These are phyloP conservation scores for Ophiostoma australiae DNA, from an alignment of 2,329 filamentous ascomycete genomes.

Conservation along the genomic window DNA sequence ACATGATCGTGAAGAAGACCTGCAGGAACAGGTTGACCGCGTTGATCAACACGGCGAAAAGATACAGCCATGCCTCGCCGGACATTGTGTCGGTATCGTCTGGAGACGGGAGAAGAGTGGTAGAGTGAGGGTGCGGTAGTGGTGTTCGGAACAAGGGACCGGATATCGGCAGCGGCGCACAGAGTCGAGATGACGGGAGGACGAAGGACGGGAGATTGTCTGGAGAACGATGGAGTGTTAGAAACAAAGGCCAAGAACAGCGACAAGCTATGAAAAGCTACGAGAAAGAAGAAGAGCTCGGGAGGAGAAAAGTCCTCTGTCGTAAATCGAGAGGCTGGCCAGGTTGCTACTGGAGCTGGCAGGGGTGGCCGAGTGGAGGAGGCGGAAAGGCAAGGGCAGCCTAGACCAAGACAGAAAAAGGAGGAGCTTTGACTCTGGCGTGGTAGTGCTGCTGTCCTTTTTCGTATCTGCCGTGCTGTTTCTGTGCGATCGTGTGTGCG, in stretches of 20 bases:
- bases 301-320: not conserved
- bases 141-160: not conserved
- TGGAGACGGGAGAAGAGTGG: not conserved
- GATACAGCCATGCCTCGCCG: conserved; percentile 96
- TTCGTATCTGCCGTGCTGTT: not conserved
- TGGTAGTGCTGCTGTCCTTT: not conserved
- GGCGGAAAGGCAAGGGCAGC: conserved; percentile 2
- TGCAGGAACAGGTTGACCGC: conserved; percentile 99
- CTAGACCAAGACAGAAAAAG: conserved; percentile 5
- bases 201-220: not conserved
- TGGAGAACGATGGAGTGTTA: not conserved
- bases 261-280: conserved; percentile 7
- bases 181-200: conserved; percentile 1
- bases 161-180: conserved; percentile 11
- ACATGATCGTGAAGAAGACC: conserved; percentile 99
- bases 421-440: not conserved
- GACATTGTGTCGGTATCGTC: conserved; percentile 59
- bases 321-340: conserved; percentile 22
- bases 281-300: not conserved
- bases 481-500: not conserved
- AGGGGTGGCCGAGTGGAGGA: conserved; percentile 6
- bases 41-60: conserved; percentile 97
- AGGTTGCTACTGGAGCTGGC: conserved; percentile 1
- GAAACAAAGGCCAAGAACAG: conserved; percentile 8
- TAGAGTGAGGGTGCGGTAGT: too few species aligned